Evolutionary conservation across 768 basidiomycete genomes (phyloP).

Genomic region (Cystobasidium onofrii): DNA sequence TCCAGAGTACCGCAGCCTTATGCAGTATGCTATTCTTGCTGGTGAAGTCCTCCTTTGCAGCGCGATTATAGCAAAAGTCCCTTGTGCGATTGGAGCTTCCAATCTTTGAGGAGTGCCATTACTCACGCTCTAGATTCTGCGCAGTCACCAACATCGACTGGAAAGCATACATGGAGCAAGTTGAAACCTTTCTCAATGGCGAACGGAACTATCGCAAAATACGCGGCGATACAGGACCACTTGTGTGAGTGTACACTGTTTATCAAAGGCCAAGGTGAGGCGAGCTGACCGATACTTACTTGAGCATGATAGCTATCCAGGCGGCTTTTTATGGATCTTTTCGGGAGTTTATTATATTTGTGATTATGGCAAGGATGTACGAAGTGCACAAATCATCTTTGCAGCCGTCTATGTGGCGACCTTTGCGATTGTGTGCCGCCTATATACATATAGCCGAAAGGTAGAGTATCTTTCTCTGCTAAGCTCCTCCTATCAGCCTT

Average conservation of each 20-base stretch:
- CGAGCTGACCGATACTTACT: background rate
- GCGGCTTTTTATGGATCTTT: conserved; percentile 81
- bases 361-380: conserved; percentile 53
- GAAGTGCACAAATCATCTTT: conserved; percentile 68
- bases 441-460: conserved; percentile 56
- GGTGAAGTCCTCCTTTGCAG: conserved; percentile 20
- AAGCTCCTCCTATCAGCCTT: too few species aligned
- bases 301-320: conserved; percentile 67
- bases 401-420: conserved; percentile 63
- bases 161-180: conserved; percentile 88
- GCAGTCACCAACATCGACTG: conserved; percentile 99
- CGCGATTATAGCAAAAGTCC: conserved; percentile 52
- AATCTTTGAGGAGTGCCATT: too few species aligned
- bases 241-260: conserved; percentile 59
- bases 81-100: conserved; percentile 64
- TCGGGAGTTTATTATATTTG: conserved; percentile 60
- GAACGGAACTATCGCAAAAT: conserved; percentile 74
- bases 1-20: background rate
- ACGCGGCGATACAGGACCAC: conserved; percentile 79
- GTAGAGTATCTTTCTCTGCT: conserved; percentile 63
- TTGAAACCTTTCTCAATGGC: conserved; percentile 66
- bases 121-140: too few species aligned
- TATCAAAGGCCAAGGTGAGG: background rate
- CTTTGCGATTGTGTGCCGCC: conserved; percentile 57
- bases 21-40: conserved; percentile 7